Evolutionary conservation across 208 protist species (phyloP).

Genomic region (Tritrichomonas foetus): DNA sequence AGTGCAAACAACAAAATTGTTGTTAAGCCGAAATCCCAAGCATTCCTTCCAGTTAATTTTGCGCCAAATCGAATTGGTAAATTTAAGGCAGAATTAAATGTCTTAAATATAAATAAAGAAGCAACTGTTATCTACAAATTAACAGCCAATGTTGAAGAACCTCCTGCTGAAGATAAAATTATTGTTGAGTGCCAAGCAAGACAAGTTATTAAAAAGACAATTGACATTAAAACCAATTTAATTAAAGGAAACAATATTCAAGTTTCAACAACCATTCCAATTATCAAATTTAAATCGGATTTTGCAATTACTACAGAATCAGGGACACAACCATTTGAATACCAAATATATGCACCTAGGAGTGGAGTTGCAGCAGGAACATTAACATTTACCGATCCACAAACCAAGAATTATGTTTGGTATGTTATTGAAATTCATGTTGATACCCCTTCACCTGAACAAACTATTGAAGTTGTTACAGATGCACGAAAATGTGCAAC

Average conservation of each 20-base stretch:
- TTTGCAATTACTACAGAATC: background rate
- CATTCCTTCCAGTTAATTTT: background rate
- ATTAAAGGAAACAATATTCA: background rate
- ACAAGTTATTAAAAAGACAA: background rate
- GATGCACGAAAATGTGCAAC: background rate
- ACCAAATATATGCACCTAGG: background rate
- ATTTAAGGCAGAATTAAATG: background rate
- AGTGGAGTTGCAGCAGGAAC: conserved; percentile 12
- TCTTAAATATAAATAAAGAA: background rate
- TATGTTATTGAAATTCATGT: conserved; percentile 21
- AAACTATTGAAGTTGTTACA: conserved; percentile 15
- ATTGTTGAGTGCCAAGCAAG: background rate
- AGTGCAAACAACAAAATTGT: background rate
- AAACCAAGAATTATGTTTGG: background rate
- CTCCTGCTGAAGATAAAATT: background rate
- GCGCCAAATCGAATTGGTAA: background rate
- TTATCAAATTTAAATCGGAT: background rate
- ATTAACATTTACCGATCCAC: background rate
- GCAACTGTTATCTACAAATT: conserved; percentile 6
- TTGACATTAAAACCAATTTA: background rate
- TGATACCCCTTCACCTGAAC: background rate
- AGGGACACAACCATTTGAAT: background rate
- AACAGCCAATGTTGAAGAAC: background rate
- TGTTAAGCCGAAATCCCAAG: background rate
- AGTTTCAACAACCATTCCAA: background rate